phyloP scores from a whole-genome alignment of 2,329 filamentous ascomycete species.

The Beauveria australis region DNA sequence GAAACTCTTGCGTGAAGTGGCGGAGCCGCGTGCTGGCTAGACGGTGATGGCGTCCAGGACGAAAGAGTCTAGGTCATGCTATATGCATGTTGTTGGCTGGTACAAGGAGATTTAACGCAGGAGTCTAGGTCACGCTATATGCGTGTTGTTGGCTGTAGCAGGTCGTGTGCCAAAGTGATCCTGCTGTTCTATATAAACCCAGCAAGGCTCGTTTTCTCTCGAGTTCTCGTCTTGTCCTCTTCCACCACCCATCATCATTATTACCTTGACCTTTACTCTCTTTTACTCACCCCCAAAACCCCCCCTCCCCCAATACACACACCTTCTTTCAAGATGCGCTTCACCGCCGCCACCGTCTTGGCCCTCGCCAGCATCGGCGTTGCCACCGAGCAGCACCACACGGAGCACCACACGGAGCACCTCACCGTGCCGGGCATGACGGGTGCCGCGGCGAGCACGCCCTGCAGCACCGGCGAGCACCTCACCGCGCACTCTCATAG shows the following conservation, averaged over 20 bases:
- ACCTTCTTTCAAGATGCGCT: constrained; percentile 3
- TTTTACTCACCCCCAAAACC: not conserved
- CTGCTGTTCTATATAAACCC: constrained; percentile 2
- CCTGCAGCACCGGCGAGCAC: not conserved
- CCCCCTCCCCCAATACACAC: not conserved
- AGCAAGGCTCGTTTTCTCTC: not conserved
- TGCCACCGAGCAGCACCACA: not conserved
- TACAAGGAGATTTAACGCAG: no score
- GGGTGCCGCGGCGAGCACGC: not conserved
- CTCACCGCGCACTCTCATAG: not conserved
- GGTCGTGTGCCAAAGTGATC: not conserved
- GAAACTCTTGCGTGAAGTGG: not conserved
- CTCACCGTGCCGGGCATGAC: not conserved
- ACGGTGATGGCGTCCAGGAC: not conserved
- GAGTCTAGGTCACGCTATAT: no score
- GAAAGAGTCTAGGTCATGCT: not conserved
- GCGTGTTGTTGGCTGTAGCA: not conserved
- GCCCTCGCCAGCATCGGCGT: constrained; percentile 23
- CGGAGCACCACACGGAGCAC: not conserved
- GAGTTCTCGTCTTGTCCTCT: no score
- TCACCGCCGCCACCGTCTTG: constrained; percentile 2
- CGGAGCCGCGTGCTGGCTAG: not conserved
- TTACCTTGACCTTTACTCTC: not conserved
- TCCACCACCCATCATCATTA: not conserved
- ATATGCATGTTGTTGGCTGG: no score